Conservation (phyloP, 2,329 filamentous ascomycete species). For the Ascochyta koolunga region DNA sequence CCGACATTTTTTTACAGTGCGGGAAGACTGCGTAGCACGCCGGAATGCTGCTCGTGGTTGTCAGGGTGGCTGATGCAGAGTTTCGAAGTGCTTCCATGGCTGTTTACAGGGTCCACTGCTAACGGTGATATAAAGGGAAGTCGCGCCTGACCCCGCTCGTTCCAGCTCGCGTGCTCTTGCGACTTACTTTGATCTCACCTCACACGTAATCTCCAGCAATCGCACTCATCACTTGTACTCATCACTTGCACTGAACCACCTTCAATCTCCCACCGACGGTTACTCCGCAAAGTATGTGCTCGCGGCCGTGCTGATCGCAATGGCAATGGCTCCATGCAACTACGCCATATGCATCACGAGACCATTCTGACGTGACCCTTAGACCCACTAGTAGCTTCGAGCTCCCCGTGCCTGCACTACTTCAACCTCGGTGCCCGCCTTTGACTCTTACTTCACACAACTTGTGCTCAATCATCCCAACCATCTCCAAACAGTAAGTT, state of each 20-base stretch:
- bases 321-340: conserved; percentile 34
- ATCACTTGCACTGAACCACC: background rate
- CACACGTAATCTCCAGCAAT: conserved; percentile 4
- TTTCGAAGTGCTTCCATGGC: conserved; percentile 12
- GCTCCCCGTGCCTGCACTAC: conserved; percentile 38
- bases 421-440: conserved; percentile 30
- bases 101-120: conserved; percentile 9
- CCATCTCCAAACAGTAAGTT: conserved; percentile 41
- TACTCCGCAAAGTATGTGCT: conserved; percentile 38
- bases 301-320: conserved; percentile 26
- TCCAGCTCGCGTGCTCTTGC: conserved; percentile 18
- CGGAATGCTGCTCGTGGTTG: conserved; percentile 7
- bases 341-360: conserved; percentile 36
- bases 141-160: conserved; percentile 16
- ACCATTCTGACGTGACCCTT: conserved; percentile 31
- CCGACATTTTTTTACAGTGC: background rate
- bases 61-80: conserved; percentile 7
- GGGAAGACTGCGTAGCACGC: background rate
- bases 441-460: conserved; percentile 23
- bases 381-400: conserved; percentile 36
- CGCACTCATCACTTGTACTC: background rate
- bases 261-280: conserved; percentile 6
- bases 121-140: conserved; percentile 16
- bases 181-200: conserved; percentile 23
- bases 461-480: conserved; percentile 21